Conservation (phyloP, 352 stramenopile genomes). For the Phytophthora capsici region DNA sequence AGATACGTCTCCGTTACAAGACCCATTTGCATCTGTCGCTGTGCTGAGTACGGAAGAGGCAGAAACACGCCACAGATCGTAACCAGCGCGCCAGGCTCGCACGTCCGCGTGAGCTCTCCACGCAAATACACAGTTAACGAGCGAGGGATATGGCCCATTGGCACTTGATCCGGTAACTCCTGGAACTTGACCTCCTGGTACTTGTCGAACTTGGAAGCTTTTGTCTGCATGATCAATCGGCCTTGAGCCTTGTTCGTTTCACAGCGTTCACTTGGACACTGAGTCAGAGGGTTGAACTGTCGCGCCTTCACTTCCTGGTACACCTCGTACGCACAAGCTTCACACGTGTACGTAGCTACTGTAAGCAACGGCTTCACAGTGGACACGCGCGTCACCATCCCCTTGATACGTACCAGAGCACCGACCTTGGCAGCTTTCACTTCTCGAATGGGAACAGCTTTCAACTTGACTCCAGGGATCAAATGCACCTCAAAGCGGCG, state of each 20-base stretch:
- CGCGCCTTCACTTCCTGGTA: conserved; percentile 95
- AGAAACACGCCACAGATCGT: conserved; percentile 98
- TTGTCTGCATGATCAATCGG: conserved; percentile 94
- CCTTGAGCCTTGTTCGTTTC: conserved; percentile 80
- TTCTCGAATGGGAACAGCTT: conserved; percentile 92
- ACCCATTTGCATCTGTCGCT: conserved; percentile 96
- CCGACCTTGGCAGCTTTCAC: conserved; percentile 96
- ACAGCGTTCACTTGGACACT: conserved; percentile 93
- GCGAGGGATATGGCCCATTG: conserved; percentile 98
- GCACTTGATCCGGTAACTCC: conserved; percentile 92
- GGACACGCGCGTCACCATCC: conserved; percentile 98
- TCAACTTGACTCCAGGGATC: conserved; percentile 85
- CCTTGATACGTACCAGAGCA: conserved; percentile 95
- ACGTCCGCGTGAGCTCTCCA: conserved; percentile 94
- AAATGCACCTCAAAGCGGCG: conserved; percentile 88
- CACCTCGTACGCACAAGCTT: conserved; percentile 95
- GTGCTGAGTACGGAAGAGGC: conserved; percentile 91
- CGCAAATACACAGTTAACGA: conserved; percentile 92
- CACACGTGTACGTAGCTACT: conserved; percentile 98
- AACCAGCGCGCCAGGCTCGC: conserved; percentile 95
- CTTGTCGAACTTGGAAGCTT: conserved; percentile 98
- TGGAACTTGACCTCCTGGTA: conserved; percentile 99
- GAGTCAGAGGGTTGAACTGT: conserved; percentile 94
- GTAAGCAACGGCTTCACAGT: conserved; percentile 97
- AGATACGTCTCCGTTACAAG: conserved; percentile 98